phyloP scores from a whole-genome alignment of 805 yeast species.

The Jamesozyma lodderae region DNA sequence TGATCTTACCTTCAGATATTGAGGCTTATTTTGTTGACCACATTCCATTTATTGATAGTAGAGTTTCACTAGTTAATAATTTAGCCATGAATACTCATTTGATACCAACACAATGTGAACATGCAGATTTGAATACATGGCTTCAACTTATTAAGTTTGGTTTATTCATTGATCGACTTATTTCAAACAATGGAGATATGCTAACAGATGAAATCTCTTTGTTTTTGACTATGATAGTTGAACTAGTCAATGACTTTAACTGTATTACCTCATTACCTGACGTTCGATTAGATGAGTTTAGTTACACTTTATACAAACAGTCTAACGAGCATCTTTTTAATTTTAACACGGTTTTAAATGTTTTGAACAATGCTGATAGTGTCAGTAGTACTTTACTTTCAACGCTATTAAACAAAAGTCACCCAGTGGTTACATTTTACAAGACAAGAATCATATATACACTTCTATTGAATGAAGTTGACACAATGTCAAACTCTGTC shows the following conservation, averaged over 20 bases:
- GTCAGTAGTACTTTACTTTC: neutral
- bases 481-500: slow-evolving; percentile 16
- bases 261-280: slow-evolving; percentile 24
- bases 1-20: slow-evolving; percentile 14
- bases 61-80: slow-evolving; percentile 40
- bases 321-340: slow-evolving; percentile 1
- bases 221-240: slow-evolving; percentile 30
- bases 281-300: slow-evolving; percentile 12
- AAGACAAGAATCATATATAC: slow-evolving; percentile 30
- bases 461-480: slow-evolving; percentile 28
- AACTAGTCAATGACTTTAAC: slow-evolving; percentile 33
- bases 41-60: slow-evolving; percentile 29
- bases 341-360: neutral
- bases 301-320: slow-evolving; percentile 15
- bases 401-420: neutral
- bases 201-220: slow-evolving; percentile 10
- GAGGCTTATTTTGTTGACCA: slow-evolving; percentile 18
- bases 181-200: slow-evolving; percentile 9
- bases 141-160: slow-evolving; percentile 19
- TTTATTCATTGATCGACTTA: slow-evolving; percentile 19
- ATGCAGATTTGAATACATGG: slow-evolving; percentile 10
- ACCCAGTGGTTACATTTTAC: slow-evolving; percentile 19
- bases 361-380: neutral
- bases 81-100: slow-evolving; percentile 35
- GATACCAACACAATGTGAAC: slow-evolving; percentile 6